Conservation (phyloP, 106 monocot genomes). For the Dioscorea alata region DNA sequence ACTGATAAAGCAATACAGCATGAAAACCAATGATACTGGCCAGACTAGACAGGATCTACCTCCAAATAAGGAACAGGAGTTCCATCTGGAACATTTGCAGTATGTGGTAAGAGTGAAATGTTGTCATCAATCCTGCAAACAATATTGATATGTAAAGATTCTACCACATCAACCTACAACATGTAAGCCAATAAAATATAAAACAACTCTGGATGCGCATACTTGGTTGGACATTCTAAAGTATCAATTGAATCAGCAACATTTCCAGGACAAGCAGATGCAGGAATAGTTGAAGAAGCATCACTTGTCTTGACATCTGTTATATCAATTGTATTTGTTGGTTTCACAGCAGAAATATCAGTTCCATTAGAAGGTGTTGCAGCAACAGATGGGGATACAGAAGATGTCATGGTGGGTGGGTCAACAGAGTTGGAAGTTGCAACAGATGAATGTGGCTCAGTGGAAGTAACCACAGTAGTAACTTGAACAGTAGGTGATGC, state of each 20-base stretch:
- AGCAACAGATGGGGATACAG: slow-evolving; percentile 1
- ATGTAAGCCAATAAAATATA: background rate
- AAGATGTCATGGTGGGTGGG: background rate
- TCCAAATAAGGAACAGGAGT: slow-evolving; percentile 3
- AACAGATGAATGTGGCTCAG: too few species aligned
- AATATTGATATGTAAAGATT: background rate
- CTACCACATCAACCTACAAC: background rate
- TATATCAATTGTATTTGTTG: slow-evolving; percentile 3
- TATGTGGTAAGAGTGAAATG: background rate
- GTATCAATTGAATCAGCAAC: slow-evolving; percentile 1
- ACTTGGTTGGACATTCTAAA: background rate
- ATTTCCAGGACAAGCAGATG: background rate
- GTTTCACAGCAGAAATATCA: background rate
- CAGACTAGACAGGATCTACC: slow-evolving; percentile 1
- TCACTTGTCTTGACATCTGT: background rate
- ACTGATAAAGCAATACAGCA: too few species aligned
- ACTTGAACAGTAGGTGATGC: background rate
- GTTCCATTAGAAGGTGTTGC: background rate
- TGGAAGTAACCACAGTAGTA: background rate
- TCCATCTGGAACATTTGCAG: background rate
- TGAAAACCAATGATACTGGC: background rate
- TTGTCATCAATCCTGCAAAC: background rate
- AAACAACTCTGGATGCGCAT: background rate
- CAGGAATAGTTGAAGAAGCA: background rate
- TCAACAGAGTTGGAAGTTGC: background rate